Percentiles rank a stretch among this genome's conserved stretches.
Conservation (phyloP, 352 stramenopile species). For the Pythium sukuiense region DNA sequence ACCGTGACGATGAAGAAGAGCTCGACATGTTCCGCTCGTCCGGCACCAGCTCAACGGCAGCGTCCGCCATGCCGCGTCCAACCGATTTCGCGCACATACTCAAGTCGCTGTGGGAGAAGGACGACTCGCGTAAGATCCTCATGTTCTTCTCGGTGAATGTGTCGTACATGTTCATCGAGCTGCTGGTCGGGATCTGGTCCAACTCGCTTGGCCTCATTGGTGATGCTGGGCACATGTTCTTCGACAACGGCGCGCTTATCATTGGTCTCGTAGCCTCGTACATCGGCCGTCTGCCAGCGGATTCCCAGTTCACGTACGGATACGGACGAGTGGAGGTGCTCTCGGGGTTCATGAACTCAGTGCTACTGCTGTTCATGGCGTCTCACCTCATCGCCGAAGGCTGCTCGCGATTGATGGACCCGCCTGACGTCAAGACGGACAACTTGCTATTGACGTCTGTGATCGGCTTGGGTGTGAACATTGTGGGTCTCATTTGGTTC, state of each 20-base stretch:
- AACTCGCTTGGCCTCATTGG: slow-evolving; percentile 87
- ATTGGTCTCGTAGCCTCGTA: slow-evolving; percentile 86
- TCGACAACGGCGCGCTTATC: slow-evolving; percentile 83
- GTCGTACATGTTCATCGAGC: slow-evolving; percentile 87
- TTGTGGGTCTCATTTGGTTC: slow-evolving; percentile 89
- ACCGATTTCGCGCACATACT: slow-evolving; percentile 32
- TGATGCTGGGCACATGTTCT: slow-evolving; percentile 89
- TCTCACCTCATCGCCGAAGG: slow-evolving; percentile 84
- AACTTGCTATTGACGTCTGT: slow-evolving; percentile 86
- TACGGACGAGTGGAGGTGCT: slow-evolving; percentile 87
- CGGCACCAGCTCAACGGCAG: neutral
- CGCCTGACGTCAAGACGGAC: slow-evolving; percentile 76
- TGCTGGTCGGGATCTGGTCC: slow-evolving; percentile 78
- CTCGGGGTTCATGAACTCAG: slow-evolving; percentile 85
- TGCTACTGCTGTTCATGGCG: slow-evolving; percentile 82
- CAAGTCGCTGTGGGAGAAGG: slow-evolving; percentile 46
- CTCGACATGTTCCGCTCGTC: slow-evolving; percentile 48
- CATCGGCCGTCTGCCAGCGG: slow-evolving; percentile 69
- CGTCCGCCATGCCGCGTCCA: neutral
- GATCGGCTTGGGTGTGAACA: slow-evolving; percentile 80
- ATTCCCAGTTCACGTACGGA: slow-evolving; percentile 80
- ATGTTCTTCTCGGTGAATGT: slow-evolving; percentile 82
- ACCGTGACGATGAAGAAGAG: slow-evolving; percentile 28
- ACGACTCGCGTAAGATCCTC: slow-evolving; percentile 75
- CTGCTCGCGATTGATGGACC: slow-evolving; percentile 67